A percentile compares a stretch with the other conserved stretches of the same genome.
phyloP scores from a whole-genome alignment of 768 basidiomycete species.

The Macrolepiota dolichaula region DNA sequence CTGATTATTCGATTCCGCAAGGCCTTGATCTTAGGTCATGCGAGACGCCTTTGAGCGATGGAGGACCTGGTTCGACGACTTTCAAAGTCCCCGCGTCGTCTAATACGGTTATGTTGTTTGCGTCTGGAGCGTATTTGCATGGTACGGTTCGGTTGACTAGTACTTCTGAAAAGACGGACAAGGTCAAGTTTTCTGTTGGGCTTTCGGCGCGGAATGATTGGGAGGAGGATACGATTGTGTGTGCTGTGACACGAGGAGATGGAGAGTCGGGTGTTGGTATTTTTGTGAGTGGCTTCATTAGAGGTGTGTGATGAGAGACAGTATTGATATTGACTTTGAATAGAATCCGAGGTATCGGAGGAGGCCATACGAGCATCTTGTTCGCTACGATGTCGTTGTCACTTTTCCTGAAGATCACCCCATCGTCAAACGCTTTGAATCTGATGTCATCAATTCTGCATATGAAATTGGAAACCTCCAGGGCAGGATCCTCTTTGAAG shows the following conservation, averaged over 20 bases:
- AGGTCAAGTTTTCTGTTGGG: not conserved
- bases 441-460: not conserved
- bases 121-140: not conserved
- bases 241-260: not conserved
- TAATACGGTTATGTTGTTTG: not conserved
- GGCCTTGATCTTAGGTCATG: not conserved
- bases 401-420: conserved; percentile 6
- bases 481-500: conserved; percentile 1
- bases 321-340: not conserved
- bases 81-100: not conserved
- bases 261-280: conserved; percentile 9
- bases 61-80: not conserved
- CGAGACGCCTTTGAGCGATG: conserved; percentile 4
- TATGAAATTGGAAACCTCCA: conserved; percentile 2
- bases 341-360: not conserved
- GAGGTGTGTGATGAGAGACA: not conserved
- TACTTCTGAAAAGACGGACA: not conserved
- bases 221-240: conserved; percentile 2
- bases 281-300: not conserved
- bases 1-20: conserved; percentile 2
- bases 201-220: not conserved
- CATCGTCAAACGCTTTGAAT: conserved; percentile 4
- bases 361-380: not conserved
- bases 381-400: conserved; percentile 4
- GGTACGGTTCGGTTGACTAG: conserved; percentile 5